Evolutionary conservation across 306 rosid species (phyloP).

Genomic region (Fragaria ananassa): DNA sequence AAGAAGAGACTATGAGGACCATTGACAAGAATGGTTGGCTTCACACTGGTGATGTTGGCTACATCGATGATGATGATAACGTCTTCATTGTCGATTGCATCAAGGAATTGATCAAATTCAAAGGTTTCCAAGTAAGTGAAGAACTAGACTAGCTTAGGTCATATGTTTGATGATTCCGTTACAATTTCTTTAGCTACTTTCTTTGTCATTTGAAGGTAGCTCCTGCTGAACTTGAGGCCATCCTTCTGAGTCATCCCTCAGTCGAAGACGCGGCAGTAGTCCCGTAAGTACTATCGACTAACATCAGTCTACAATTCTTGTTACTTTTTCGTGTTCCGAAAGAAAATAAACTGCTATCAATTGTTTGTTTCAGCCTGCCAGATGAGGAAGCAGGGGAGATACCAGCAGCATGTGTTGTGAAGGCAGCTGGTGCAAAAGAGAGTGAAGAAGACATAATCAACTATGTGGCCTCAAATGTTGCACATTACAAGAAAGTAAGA

Average conservation of each 20-base stretch:
- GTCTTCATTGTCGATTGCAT: constrained; percentile 65
- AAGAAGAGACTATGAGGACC: constrained; percentile 68
- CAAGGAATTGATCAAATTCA: constrained; percentile 51
- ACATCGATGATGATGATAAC: constrained; percentile 72
- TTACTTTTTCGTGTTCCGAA: not conserved
- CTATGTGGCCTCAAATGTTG: constrained; percentile 70
- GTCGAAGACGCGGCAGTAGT: constrained; percentile 94
- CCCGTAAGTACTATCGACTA: constrained; percentile 47
- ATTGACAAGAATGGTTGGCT: constrained; percentile 86
- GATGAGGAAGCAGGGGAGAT: constrained; percentile 94
- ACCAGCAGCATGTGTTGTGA: constrained; percentile 78
- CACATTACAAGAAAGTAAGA: constrained; percentile 78
- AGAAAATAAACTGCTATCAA: not conserved
- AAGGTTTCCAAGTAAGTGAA: constrained; percentile 58
- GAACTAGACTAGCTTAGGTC: not conserved
- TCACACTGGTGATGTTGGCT: constrained; percentile 84
- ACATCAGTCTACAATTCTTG: not conserved
- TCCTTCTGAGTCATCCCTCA: constrained; percentile 72
- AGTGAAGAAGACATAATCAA: constrained; percentile 67
- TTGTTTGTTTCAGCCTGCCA: constrained; percentile 44
- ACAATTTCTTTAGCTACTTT: not conserved
- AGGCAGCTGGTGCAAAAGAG: constrained; percentile 51
- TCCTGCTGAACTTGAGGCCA: constrained; percentile 91
- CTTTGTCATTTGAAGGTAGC: constrained; percentile 61
- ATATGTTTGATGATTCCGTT: not conserved